phyloP scores from a whole-genome alignment of 176 grass and related monocot species.

The Calamus simplicifolius region DNA sequence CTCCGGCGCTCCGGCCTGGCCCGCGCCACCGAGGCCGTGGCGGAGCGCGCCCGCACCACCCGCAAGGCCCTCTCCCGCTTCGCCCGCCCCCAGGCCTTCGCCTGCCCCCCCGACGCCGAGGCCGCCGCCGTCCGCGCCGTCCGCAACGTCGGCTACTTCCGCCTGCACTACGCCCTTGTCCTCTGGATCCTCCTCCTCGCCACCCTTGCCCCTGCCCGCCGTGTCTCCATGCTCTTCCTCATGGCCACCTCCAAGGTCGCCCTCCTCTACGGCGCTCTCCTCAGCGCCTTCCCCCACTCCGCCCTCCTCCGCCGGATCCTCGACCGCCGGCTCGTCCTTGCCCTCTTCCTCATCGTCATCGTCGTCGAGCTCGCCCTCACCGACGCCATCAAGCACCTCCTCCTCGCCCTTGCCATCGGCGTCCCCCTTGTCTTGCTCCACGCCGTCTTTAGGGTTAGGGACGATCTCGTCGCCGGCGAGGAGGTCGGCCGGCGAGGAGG shows the following conservation, averaged over 20 bases:
- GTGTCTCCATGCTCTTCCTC: conserved; percentile 68
- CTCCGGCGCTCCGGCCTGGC: conserved; percentile 42
- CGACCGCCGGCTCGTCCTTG: conserved; percentile 49
- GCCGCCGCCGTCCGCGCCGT: conserved; percentile 65
- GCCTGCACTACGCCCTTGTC: conserved; percentile 55
- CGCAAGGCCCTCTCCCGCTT: conserved; percentile 29
- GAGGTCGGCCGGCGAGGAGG: conserved; percentile 20
- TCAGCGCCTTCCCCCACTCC: conserved; percentile 48
- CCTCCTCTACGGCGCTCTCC: conserved; percentile 59
- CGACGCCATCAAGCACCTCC: conserved; percentile 45
- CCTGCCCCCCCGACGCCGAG: conserved; percentile 53
- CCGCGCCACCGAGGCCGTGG: conserved; percentile 21
- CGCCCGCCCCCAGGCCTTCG: conserved; percentile 39
- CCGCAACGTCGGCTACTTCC: conserved; percentile 64
- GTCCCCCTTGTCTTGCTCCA: conserved; percentile 53
- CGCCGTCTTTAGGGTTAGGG: conserved; percentile 55
- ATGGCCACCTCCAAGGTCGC: conserved; percentile 76
- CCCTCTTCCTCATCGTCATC: conserved; percentile 45
- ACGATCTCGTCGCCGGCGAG: conserved; percentile 46
- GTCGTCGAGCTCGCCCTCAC: conserved; percentile 47
- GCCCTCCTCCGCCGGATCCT: conserved; percentile 55
- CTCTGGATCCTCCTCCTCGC: conserved; percentile 64
- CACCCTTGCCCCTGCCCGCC: conserved; percentile 47
- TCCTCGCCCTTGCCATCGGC: conserved; percentile 34
- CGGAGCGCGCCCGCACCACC: conserved; percentile 25